phyloP scores from a whole-genome alignment of 2,329 filamentous ascomycete species.

The Phoma sp. region DNA sequence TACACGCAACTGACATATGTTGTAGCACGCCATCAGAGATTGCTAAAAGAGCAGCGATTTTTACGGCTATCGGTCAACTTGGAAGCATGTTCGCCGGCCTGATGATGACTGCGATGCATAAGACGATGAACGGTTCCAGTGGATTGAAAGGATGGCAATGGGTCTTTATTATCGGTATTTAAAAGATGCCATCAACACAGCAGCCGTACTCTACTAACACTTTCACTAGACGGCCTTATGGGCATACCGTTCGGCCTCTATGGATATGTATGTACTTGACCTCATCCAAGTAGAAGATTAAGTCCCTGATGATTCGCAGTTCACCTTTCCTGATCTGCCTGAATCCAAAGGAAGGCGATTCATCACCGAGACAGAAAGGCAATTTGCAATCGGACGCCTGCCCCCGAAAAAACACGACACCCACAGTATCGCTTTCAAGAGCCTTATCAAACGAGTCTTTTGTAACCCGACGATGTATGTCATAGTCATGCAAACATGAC shows the following conservation, averaged over 20 bases:
- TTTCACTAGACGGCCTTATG: constrained; percentile 28
- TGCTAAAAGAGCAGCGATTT: constrained; percentile 35
- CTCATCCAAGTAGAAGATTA: too few relatives aligned
- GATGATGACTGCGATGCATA: constrained; percentile 38
- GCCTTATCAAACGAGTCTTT: constrained; percentile 28
- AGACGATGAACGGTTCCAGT: constrained; percentile 28
- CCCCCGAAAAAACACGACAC: constrained; percentile 29
- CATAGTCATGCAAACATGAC: too few relatives aligned
- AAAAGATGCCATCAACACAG: not conserved
- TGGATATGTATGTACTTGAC: constrained; percentile 10
- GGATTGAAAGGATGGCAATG: constrained; percentile 35
- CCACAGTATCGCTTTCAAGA: constrained; percentile 27
- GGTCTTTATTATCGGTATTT: constrained; percentile 33
- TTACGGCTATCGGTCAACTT: constrained; percentile 30
- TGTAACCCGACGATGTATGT: constrained; percentile 22
- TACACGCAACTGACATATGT: not conserved
- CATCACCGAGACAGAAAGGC: constrained; percentile 26
- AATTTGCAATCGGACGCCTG: constrained; percentile 27
- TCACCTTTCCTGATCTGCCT: constrained; percentile 34
- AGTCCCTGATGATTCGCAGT: constrained; percentile 9
- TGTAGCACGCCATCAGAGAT: constrained; percentile 32
- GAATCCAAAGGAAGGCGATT: constrained; percentile 20
- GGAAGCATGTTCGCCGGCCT: constrained; percentile 39
- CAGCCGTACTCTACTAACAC: not conserved
- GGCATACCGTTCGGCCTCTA: constrained; percentile 31